A percentile compares a stretch with the other conserved stretches of the same genome.
Evolutionary conservation across 306 rosid species (phyloP).

Genomic region (Castanea crenata): DNA sequence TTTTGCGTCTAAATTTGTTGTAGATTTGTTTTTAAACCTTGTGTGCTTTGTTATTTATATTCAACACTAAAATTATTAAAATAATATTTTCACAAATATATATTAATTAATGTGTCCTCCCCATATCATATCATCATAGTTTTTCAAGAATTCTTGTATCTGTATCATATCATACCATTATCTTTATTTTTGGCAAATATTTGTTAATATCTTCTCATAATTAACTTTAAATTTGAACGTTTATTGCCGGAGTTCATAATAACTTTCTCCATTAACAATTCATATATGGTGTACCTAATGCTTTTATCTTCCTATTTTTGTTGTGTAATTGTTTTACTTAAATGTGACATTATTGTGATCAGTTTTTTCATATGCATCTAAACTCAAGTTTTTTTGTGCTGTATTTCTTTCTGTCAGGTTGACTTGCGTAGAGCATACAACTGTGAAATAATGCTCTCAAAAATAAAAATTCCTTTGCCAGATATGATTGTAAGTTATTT

Average conservation of each 20-base stretch:
- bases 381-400: background rate
- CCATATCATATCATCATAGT: too few species aligned
- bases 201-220: background rate
- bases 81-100: too few species aligned
- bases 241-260: background rate
- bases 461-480: constrained; percentile 55
- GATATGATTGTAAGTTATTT: constrained; percentile 56
- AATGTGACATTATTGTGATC: background rate
- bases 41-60: too few species aligned
- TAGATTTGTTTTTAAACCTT: too few species aligned
- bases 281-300: background rate
- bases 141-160: too few species aligned
- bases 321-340: background rate
- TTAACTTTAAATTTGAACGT: background rate
- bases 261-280: background rate
- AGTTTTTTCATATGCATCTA: background rate
- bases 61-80: too few species aligned
- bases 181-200: background rate
- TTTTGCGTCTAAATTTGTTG: too few species aligned
- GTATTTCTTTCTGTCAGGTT: constrained; percentile 37
- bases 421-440: constrained; percentile 66
- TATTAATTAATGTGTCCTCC: too few species aligned
- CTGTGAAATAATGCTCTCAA: constrained; percentile 65
- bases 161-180: too few species aligned
- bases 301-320: background rate